A percentile compares a stretch with the other conserved stretches of the same genome.
phyloP scores from a whole-genome alignment of 2,329 filamentous ascomycete species.

The Teratosphaeria destructans region DNA sequence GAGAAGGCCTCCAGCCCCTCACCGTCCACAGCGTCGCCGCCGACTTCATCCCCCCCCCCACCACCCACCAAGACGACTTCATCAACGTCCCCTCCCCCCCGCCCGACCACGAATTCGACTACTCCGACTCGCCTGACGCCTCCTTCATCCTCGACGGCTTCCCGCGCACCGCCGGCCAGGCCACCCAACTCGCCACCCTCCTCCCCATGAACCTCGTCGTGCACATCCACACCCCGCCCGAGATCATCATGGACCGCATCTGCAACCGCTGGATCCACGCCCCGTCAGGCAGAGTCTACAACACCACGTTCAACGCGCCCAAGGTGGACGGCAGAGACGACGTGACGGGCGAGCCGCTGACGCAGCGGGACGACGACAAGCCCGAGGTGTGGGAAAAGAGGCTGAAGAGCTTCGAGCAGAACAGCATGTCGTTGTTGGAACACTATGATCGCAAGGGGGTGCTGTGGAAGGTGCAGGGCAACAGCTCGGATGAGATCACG shows the following conservation, averaged over 20 bases:
- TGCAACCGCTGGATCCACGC: conserved; percentile 89
- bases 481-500: conserved; percentile 89
- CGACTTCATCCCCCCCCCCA: conserved; percentile 17
- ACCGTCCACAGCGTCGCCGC: conserved; percentile 33
- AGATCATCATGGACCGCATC: conserved; percentile 82
- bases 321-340: conserved; percentile 75
- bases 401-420: conserved; percentile 76
- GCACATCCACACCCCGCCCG: conserved; percentile 71
- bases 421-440: conserved; percentile 71
- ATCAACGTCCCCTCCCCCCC: conserved; percentile 27
- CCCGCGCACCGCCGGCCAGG: conserved; percentile 77
- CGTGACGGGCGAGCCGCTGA: conserved; percentile 75
- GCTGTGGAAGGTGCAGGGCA: conserved; percentile 75
- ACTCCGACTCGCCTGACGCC: conserved; percentile 60
- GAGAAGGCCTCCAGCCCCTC: conserved; percentile 33
- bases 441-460: conserved; percentile 80
- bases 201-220: conserved; percentile 94
- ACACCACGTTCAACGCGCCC: conserved; percentile 83
- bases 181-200: conserved; percentile 62
- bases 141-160: conserved; percentile 97
- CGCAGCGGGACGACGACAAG: conserved; percentile 74
- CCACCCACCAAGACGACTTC: background rate
- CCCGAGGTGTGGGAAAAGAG: conserved; percentile 76
- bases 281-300: conserved; percentile 85
- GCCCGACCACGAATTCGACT: conserved; percentile 30